These are phyloP conservation scores for Yamadazyma philogaea DNA, from an alignment of 805 yeast genomes.

Conservation along the genomic window DNA sequence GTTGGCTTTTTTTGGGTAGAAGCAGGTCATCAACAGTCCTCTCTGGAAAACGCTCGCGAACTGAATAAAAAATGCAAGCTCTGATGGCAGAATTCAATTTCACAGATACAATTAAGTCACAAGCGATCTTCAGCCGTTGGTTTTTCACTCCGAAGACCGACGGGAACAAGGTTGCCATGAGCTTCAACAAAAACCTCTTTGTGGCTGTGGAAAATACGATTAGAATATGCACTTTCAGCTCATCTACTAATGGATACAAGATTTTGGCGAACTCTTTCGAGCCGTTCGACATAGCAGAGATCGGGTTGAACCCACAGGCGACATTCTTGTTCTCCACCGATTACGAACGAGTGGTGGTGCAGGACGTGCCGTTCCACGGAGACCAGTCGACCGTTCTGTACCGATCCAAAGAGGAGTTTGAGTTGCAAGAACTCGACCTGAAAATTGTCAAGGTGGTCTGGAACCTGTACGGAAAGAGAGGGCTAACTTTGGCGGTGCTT, in stretches of 20 bases:
- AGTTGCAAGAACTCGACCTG: conserved; percentile 16
- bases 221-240: conserved; percentile 26
- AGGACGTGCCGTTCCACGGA: conserved; percentile 1
- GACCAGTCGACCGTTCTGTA: conserved; percentile 7
- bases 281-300: conserved; percentile 26
- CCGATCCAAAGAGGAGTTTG: conserved; percentile 12
- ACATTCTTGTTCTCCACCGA: conserved; percentile 31
- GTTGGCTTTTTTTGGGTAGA: too few species aligned
- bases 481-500: conserved; percentile 22
- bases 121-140: conserved; percentile 12
- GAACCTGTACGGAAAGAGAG: conserved; percentile 23
- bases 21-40: background rate
- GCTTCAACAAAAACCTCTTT: conserved; percentile 26
- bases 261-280: conserved; percentile 7
- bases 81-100: conserved; percentile 2
- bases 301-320: conserved; percentile 40
- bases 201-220: conserved; percentile 30
- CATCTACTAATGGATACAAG: conserved; percentile 19
- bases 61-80: background rate
- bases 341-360: conserved; percentile 9
- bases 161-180: conserved; percentile 9
- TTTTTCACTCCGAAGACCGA: background rate
- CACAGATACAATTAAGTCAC: conserved; percentile 6
- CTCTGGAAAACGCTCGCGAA: background rate
- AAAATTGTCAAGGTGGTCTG: conserved; percentile 23